Percentiles rank a stretch among this genome's conserved stretches.
Evolutionary conservation across 495 filamentous ascomycete species (phyloP).

Genomic region (Aspergillus indologenus): DNA sequence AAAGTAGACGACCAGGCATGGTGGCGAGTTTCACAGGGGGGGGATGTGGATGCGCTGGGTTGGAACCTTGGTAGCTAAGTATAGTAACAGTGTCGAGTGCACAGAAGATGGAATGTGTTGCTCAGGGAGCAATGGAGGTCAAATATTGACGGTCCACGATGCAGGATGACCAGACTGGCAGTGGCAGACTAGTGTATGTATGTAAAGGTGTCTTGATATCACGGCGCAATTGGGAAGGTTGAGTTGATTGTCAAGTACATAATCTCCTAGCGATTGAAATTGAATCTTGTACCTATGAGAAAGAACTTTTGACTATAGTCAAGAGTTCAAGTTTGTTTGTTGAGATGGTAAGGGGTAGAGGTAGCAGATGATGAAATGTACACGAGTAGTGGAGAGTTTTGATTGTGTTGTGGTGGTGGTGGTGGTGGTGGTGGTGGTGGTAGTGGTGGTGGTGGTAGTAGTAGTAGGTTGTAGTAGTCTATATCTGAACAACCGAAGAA

Average conservation of each 20-base stretch:
- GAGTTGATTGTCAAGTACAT: constrained; percentile 29
- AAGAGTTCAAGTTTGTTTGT: not conserved
- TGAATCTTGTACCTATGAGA: not conserved
- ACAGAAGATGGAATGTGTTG: constrained; percentile 5
- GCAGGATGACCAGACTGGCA: not conserved
- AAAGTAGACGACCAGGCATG: constrained; percentile 49
- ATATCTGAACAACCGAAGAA: constrained; percentile 5
- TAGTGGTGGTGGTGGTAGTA: not conserved
- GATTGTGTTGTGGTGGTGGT: not conserved
- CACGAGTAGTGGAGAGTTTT: not conserved
- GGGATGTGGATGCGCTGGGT: not conserved
- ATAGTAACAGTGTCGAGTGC: not conserved
- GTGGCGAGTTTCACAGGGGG: constrained; percentile 9
- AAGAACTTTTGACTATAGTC: not conserved
- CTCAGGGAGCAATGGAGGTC: not conserved
- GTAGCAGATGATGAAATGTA: not conserved
- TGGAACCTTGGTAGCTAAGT: not conserved
- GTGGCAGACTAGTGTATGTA: not conserved
- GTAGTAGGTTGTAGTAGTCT: constrained; percentile 3
- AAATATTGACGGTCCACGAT: not conserved
- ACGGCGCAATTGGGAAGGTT: constrained; percentile 29
- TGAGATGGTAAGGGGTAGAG: not conserved
- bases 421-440: not conserved
- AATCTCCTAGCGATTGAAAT: constrained; percentile 17
- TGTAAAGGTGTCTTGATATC: constrained; percentile 22